Evolutionary conservation across 495 filamentous ascomycete genomes (phyloP), one percentile per base, ranked within the genome.

Genomic region (Filosporella fistucella): DNA sequence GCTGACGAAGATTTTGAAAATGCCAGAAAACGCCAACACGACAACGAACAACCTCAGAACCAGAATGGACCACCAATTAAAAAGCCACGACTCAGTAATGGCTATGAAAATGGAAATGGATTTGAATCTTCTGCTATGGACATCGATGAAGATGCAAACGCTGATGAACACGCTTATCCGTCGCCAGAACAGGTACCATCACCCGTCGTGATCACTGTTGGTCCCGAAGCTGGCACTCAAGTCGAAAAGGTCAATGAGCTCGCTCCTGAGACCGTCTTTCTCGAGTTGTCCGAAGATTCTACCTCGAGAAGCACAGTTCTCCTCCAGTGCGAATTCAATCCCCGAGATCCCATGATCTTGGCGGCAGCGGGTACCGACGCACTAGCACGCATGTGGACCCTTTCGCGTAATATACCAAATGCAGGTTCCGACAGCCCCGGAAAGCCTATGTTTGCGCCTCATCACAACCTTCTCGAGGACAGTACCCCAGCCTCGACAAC

Each of bases 361-460:
- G 84, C 82, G 56, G 80, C 81, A 52, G 81, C 80, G 63, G 86
- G 87, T 59, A 76, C 71, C 59, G 83, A 89, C 63, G 78, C 81
- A 63, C 83, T 88, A 75, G 87, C 85, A 68, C 82, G 80, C 51
- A 69, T 93, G 64, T 91, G 85, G 85, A 86, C 78, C 55, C 60
- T 90, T 40, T 75, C 80, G 54, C 66, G 68, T 72, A 63, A 67
- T 45, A 65, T 71, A 47, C 58, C 63, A 50, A 65, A 63, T 47
- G 58, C 64, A 45, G 59, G 63, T 17, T 55, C 49, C 28, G 62
- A 58, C 42, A 51, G 49, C 54, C 38, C 34, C 2, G 35, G 29
- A 11, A 57, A 53, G 33, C 54, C 44, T 20, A 37, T 35, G n/a
- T 47, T 46, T 17, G 42, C 49, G 28, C 50, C 45, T 32, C 30